phyloP scores from a whole-genome alignment of 768 basidiomycete species.

The Trametes gibbosa region DNA sequence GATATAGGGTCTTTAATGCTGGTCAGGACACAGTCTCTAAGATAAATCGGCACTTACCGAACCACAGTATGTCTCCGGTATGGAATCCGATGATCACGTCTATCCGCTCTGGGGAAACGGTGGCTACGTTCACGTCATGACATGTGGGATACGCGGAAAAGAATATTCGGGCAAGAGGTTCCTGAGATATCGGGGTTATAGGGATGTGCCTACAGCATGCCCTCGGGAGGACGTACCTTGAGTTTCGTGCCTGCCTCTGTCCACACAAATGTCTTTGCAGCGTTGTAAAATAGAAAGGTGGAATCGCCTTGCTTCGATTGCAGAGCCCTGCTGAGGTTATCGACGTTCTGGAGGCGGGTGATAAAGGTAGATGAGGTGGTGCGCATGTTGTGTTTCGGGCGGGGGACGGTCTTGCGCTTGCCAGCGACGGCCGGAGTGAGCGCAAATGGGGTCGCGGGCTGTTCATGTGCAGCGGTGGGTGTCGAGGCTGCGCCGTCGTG shows the following conservation, averaged over 20 bases:
- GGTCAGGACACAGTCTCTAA: neutral
- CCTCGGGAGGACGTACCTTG: constrained; percentile 51
- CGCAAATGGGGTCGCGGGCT: constrained; percentile 60
- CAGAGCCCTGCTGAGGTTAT: constrained; percentile 69
- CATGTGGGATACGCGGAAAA: constrained; percentile 90
- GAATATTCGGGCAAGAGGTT: constrained; percentile 79
- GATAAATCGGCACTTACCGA: constrained; percentile 52
- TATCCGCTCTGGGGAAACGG: constrained; percentile 73
- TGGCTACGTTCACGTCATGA: constrained; percentile 80
- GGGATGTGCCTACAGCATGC: constrained; percentile 3
- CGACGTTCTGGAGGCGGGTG: constrained; percentile 77
- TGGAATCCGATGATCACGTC: constrained; percentile 91
- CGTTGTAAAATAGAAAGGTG: constrained; percentile 85
- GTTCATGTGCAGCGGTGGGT: constrained; percentile 41
- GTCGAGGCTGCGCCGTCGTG: constrained; percentile 30
- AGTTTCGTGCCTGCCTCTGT: constrained; percentile 80
- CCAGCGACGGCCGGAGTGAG: constrained; percentile 42
- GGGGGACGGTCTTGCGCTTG: constrained; percentile 61
- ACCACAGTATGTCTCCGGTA: constrained; percentile 95
- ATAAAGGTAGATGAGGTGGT: constrained; percentile 93
- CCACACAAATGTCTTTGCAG: constrained; percentile 83
- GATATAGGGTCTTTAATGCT: constrained; percentile 64
- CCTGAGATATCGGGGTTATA: constrained; percentile 45
- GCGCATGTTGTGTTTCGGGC: constrained; percentile 89
- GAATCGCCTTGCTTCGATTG: constrained; percentile 81